Conservation (phyloP, 257 asterid species). For the Echium plantagineum region DNA sequence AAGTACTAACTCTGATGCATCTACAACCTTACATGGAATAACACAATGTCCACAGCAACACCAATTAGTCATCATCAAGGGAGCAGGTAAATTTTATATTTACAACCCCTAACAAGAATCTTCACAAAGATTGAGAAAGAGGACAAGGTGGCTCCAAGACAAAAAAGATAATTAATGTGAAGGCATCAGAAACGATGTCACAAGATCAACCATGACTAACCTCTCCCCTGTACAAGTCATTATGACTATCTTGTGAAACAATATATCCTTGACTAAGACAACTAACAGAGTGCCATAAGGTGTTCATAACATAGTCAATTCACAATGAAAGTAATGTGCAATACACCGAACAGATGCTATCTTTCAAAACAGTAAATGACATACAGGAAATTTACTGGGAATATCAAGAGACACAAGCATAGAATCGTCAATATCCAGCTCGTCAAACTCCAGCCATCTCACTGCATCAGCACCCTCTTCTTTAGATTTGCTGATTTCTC, state of each 20-base stretch:
- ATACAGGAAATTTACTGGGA: conserved; percentile 78
- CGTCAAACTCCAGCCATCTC: conserved; percentile 96
- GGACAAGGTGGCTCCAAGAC: not conserved
- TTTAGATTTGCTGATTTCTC: conserved; percentile 40
- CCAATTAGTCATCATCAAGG: not conserved
- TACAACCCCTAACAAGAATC: not conserved
- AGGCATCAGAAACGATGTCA: too few species aligned
- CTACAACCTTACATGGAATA: not conserved
- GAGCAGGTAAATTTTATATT: not conserved
- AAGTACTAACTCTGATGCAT: not conserved
- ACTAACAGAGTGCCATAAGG: not conserved
- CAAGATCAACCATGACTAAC: too few species aligned
- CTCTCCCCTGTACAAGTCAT: too few species aligned
- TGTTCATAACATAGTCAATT: not conserved
- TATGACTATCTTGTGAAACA: too few species aligned
- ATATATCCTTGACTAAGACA: too few species aligned
- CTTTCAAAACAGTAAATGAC: conserved; percentile 5
- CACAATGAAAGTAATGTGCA: not conserved
- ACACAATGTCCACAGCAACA: not conserved
- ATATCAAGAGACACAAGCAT: conserved; percentile 62
- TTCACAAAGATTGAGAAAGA: too few species aligned
- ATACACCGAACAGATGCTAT: too few species aligned
- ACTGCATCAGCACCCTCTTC: conserved; percentile 39
- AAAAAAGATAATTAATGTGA: not conserved
- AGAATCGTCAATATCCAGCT: conserved; percentile 59